Percentiles rank a stretch among this genome's conserved stretches.
These are phyloP conservation scores for Saccharomycopsis hybrid DNA, from an alignment of 1,139 yeast genomes.

Conservation along the genomic window DNA sequence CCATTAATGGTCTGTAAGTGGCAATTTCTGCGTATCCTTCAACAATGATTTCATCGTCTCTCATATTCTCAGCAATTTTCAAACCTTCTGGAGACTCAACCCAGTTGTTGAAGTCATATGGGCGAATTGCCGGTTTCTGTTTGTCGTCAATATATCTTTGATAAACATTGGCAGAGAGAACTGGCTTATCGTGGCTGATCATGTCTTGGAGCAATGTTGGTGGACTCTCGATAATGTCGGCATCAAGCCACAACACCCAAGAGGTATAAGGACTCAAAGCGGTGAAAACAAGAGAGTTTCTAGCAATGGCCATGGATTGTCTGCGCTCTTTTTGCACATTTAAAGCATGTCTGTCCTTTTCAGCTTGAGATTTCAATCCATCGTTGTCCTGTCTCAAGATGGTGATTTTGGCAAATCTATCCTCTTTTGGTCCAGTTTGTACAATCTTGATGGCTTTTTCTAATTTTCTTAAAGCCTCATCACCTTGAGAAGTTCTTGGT, in stretches of 20 bases:
- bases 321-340: slow-evolving; percentile 86
- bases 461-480: slow-evolving; percentile 59
- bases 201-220: slow-evolving; percentile 75
- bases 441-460: slow-evolving; percentile 69
- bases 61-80: slow-evolving; percentile 60
- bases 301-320: slow-evolving; percentile 83
- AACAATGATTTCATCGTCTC: slow-evolving; percentile 84
- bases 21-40: slow-evolving; percentile 93
- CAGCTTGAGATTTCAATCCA: slow-evolving; percentile 59
- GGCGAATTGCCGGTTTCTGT: slow-evolving; percentile 58
- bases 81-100: slow-evolving; percentile 84
- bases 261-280: slow-evolving; percentile 83
- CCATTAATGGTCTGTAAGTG: slow-evolving; percentile 95
- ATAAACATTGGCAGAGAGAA: slow-evolving; percentile 86
- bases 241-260: slow-evolving; percentile 95
- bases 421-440: slow-evolving; percentile 50
- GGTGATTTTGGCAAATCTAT: slow-evolving; percentile 71
- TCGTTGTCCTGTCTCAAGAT: slow-evolving; percentile 87
- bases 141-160: slow-evolving; percentile 64
- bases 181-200: slow-evolving; percentile 80
- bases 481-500: slow-evolving; percentile 78
- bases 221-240: slow-evolving; percentile 89
- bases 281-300: slow-evolving; percentile 88
- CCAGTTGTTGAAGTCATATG: slow-evolving; percentile 97
- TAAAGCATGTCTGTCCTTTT: slow-evolving; percentile 74